A percentile compares a stretch with the other conserved stretches of the same genome.
These are phyloP conservation scores for Saccharomyces kudriavzevii DNA, from an alignment of 805 yeast species.

Conservation along the genomic window DNA sequence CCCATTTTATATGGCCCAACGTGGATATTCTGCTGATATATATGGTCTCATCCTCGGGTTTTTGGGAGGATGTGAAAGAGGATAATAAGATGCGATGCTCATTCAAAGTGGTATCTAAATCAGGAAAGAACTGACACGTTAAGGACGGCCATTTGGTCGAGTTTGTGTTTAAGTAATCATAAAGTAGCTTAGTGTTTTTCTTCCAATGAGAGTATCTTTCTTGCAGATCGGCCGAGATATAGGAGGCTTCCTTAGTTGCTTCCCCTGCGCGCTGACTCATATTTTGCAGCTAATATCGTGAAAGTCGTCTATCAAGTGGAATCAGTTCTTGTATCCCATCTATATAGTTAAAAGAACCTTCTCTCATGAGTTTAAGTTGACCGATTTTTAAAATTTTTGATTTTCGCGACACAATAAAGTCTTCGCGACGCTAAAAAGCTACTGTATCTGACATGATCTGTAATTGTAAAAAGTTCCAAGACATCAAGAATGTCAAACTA, in stretches of 20 bases:
- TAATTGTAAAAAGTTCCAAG: no score
- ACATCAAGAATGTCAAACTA: no score
- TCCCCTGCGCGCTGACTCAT: neutral
- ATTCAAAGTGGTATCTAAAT: constrained; percentile 24
- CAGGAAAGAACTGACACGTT: constrained; percentile 62
- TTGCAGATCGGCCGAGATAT: constrained; percentile 21
- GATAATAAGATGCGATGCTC: constrained; percentile 26
- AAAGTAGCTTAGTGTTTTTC: constrained; percentile 67
- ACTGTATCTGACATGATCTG: neutral
- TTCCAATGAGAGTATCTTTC: constrained; percentile 51
- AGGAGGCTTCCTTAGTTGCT: neutral
- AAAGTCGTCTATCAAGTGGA: neutral
- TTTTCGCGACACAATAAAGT: neutral
- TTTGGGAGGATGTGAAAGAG: constrained; percentile 29
- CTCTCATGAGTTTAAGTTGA: neutral
- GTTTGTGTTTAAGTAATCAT: constrained; percentile 63
- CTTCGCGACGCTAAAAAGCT: neutral
- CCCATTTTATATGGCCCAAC: constrained; percentile 25
- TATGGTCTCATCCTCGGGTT: constrained; percentile 29
- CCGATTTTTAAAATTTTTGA: neutral
- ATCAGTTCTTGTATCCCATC: neutral
- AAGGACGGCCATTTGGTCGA: constrained; percentile 65
- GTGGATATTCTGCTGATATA: constrained; percentile 27
- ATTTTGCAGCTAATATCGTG: neutral
- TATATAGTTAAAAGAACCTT: neutral